These are phyloP conservation scores for Nicotiana sylvestris DNA, from an alignment of 257 asterid genomes.

Conservation along the genomic window DNA sequence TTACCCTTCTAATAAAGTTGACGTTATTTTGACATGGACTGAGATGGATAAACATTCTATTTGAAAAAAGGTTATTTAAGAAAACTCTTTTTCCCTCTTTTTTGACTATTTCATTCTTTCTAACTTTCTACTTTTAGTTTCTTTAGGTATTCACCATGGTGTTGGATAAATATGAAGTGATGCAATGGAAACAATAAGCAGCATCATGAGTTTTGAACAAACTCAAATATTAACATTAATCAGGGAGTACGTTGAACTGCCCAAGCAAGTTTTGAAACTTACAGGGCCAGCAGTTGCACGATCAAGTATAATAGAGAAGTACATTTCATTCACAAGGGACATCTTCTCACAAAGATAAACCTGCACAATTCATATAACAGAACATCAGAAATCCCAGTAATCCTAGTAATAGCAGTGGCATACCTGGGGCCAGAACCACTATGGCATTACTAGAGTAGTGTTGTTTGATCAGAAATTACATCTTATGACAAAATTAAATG, in stretches of 20 bases:
- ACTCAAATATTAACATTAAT: not conserved
- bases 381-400: not conserved
- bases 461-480: not conserved
- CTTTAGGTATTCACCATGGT: not conserved
- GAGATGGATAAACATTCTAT: not conserved
- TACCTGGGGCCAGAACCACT: not conserved
- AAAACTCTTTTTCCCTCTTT: not conserved
- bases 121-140: not conserved
- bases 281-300: slow-evolving; percentile 93
- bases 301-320: slow-evolving; percentile 93
- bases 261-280: slow-evolving; percentile 32
- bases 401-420: not conserved
- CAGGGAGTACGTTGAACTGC: not conserved
- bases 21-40: not conserved
- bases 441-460: not conserved
- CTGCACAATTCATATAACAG: slow-evolving; percentile 31
- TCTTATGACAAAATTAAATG: not conserved
- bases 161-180: not conserved
- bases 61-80: not conserved
- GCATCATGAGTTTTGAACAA: not conserved
- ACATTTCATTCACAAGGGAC: slow-evolving; percentile 94
- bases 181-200: not conserved
- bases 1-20: not conserved
- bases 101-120: not conserved
- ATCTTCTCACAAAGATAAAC: slow-evolving; percentile 86